Evolutionary conservation across 495 filamentous ascomycete species (phyloP).

Genomic region (Tetracladium marchalianum): DNA sequence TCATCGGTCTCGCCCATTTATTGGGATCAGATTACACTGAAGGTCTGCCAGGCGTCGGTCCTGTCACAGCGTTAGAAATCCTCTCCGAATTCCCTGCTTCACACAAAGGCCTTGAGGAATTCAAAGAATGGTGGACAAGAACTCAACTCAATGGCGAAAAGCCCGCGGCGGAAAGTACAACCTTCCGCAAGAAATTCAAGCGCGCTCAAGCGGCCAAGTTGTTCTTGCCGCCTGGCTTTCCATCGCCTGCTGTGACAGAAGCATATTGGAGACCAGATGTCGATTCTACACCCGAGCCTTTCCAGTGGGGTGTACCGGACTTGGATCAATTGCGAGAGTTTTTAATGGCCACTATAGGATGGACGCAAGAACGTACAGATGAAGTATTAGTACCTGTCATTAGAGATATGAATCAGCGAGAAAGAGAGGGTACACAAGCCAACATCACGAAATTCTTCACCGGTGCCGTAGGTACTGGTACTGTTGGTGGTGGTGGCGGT

Average conservation of each 20-base stretch:
- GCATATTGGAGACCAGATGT: slow-evolving; percentile 84
- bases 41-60: slow-evolving; percentile 79
- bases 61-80: slow-evolving; percentile 87
- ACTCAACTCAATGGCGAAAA: slow-evolving; percentile 50
- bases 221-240: slow-evolving; percentile 73
- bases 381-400: slow-evolving; percentile 93
- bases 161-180: slow-evolving; percentile 40
- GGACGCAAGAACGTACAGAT: slow-evolving; percentile 82
- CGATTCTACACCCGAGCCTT: slow-evolving; percentile 63
- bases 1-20: slow-evolving; percentile 82
- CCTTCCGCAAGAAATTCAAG: slow-evolving; percentile 77
- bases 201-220: slow-evolving; percentile 65
- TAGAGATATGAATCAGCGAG: slow-evolving; percentile 80
- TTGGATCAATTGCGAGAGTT: slow-evolving; percentile 76
- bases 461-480: slow-evolving; percentile 45
- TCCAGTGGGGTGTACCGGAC: slow-evolving; percentile 94
- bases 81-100: slow-evolving; percentile 68
- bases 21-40: slow-evolving; percentile 93
- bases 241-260: slow-evolving; percentile 58
- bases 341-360: slow-evolving; percentile 88
- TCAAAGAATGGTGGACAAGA: slow-evolving; percentile 77
- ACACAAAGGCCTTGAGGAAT: slow-evolving; percentile 44
- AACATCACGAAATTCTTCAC: slow-evolving; percentile 90
- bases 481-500: too few species aligned
- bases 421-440: slow-evolving; percentile 81